Evolutionary conservation across 257 asterid species (phyloP).

Genomic region (Fraxinus quadrangulata): DNA sequence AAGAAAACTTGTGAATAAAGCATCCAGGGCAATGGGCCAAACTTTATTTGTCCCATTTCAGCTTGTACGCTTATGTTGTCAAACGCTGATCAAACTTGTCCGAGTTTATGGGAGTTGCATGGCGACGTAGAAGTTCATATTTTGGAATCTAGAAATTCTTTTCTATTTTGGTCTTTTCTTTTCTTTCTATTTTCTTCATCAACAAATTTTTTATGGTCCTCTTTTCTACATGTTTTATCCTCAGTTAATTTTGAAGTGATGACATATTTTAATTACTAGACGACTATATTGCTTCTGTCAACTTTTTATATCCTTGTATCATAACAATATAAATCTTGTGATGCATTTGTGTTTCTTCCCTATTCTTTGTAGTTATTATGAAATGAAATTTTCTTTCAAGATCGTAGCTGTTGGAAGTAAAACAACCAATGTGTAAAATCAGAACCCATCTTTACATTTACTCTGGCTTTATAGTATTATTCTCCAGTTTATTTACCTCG

Average conservation of each 20-base stretch:
- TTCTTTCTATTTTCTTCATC: not conserved
- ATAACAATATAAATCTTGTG: not conserved
- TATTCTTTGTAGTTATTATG: not conserved
- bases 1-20: no score
- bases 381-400: not conserved
- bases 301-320: not conserved
- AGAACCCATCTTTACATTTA: not conserved
- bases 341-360: not conserved
- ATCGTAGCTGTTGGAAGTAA: not conserved
- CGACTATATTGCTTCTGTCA: not conserved
- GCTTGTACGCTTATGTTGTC: not conserved
- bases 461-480: not conserved
- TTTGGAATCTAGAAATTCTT: not conserved
- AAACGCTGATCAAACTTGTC: not conserved
- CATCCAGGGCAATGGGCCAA: no score
- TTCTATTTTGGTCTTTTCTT: not conserved
- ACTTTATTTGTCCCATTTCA: not conserved
- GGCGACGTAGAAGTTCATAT: not conserved
- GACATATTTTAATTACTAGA: not conserved
- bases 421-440: not conserved
- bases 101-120: not conserved
- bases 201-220: not conserved
- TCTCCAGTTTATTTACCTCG: not conserved
- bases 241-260: not conserved
- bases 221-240: not conserved